Conservation (phyloP, 202 grass and related monocot genomes). For the Schoenoplectus tabernaemontani region DNA sequence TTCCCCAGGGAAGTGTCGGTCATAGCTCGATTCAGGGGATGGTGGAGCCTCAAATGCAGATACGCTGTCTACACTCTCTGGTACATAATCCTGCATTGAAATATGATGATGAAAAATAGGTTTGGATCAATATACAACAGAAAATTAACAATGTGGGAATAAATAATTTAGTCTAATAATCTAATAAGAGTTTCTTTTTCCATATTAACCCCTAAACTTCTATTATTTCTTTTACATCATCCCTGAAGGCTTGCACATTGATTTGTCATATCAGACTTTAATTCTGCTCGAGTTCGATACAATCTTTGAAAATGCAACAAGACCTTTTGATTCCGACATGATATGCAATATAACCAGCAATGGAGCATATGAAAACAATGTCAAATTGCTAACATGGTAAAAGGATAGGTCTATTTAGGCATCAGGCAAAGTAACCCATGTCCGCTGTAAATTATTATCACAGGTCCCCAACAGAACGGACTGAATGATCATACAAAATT, state of each 20-base stretch:
- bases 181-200: neutral
- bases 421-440: no score
- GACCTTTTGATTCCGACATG: neutral
- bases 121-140: neutral
- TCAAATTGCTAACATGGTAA: neutral
- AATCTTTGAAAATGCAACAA: neutral
- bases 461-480: neutral
- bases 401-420: no score
- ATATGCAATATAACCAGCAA: neutral
- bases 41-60: conserved; percentile 63
- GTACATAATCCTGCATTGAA: conserved; percentile 62
- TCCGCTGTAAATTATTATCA: neutral
- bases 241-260: neutral
- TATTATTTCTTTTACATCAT: neutral
- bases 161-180: neutral
- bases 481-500: neutral
- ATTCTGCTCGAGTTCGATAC: neutral
- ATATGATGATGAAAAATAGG: neutral
- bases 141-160: neutral
- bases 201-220: neutral
- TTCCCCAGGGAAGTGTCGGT: conserved; percentile 36
- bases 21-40: conserved; percentile 64
- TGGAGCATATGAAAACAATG: neutral
- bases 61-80: conserved; percentile 67
- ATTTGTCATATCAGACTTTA: neutral